phyloP scores from a whole-genome alignment of 805 yeast genomes.

The Cyberlindnera meyerae region DNA sequence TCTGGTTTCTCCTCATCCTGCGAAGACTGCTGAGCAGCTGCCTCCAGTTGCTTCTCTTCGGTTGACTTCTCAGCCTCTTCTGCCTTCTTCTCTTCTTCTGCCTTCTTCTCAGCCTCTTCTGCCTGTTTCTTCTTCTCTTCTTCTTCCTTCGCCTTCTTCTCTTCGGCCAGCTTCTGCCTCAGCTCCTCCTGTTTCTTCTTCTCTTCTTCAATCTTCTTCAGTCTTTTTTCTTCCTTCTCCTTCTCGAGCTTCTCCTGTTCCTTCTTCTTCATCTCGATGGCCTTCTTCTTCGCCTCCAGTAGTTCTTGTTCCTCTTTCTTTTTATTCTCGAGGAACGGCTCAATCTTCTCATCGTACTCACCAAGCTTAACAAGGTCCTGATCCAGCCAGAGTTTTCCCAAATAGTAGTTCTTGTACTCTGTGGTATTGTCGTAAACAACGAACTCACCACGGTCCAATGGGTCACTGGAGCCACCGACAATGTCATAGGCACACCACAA shows the following conservation, averaged over 20 bases:
- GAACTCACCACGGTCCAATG: constrained; percentile 21
- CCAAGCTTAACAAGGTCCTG: constrained; percentile 20
- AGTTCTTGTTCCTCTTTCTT: too few species aligned
- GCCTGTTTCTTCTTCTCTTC: neutral
- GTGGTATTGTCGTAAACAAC: constrained; percentile 25
- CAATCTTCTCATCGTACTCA: constrained; percentile 13
- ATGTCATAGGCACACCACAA: constrained; percentile 60
- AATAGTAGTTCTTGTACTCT: constrained; percentile 19
- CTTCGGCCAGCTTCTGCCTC: constrained; percentile 13
- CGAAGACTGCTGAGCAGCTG: too few species aligned
- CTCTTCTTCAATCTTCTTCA: neutral
- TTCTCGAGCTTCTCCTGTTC: neutral
- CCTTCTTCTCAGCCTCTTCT: neutral
- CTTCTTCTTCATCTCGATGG: constrained; percentile 1
- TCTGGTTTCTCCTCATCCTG: too few species aligned
- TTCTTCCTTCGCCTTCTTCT: constrained; percentile 3
- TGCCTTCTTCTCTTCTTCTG: constrained; percentile 1
- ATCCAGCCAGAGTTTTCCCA: constrained; percentile 27
- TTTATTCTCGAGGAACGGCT: constrained; percentile 4
- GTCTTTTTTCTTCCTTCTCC: constrained; percentile 1
- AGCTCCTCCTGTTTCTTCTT: neutral
- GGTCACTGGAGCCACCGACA: constrained; percentile 36
- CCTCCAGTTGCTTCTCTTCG: too few species aligned
- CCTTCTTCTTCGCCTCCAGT: constrained; percentile 4
- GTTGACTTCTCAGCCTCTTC: too few species aligned